These are phyloP conservation scores for Falciphora oryzae DNA, from an alignment of 2,329 filamentous ascomycete species.

Conservation along the genomic window DNA sequence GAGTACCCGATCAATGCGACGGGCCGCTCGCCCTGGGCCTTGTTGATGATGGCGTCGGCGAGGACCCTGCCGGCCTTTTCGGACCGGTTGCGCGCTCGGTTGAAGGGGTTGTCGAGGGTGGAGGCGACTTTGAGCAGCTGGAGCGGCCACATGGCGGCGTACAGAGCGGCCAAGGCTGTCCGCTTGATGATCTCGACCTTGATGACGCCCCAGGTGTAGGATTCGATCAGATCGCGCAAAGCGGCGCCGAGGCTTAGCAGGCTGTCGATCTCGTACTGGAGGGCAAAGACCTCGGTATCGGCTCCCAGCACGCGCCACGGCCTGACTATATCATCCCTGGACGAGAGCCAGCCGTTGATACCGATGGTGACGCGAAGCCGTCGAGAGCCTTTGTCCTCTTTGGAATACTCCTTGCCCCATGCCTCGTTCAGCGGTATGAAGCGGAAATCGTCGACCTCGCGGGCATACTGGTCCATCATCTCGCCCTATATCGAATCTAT, in stretches of 20 bases:
- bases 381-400: conserved; percentile 29
- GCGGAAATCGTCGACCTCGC: conserved; percentile 73
- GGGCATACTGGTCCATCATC: conserved; percentile 83
- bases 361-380: conserved; percentile 77
- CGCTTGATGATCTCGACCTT: conserved; percentile 69
- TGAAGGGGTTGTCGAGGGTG: conserved; percentile 77
- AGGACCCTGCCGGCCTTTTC: conserved; percentile 76
- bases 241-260: conserved; percentile 71
- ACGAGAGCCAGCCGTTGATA: conserved; percentile 78
- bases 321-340: conserved; percentile 66
- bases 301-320: conserved; percentile 73
- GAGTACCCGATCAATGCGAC: conserved; percentile 80
- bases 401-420: conserved; percentile 28
- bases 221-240: conserved; percentile 65
- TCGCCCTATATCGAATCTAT: conserved; percentile 44
- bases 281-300: conserved; percentile 73
- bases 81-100: conserved; percentile 66
- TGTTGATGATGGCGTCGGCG: conserved; percentile 76
- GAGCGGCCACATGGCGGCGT: conserved; percentile 65
- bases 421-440: conserved; percentile 67
- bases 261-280: conserved; percentile 76
- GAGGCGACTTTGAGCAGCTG: conserved; percentile 60
- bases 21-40: conserved; percentile 73
- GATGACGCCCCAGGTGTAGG: conserved; percentile 68
- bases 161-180: conserved; percentile 62